These are phyloP conservation scores for Clarireedia monteithiana DNA, from an alignment of 2,329 filamentous ascomycete species.

Conservation along the genomic window DNA sequence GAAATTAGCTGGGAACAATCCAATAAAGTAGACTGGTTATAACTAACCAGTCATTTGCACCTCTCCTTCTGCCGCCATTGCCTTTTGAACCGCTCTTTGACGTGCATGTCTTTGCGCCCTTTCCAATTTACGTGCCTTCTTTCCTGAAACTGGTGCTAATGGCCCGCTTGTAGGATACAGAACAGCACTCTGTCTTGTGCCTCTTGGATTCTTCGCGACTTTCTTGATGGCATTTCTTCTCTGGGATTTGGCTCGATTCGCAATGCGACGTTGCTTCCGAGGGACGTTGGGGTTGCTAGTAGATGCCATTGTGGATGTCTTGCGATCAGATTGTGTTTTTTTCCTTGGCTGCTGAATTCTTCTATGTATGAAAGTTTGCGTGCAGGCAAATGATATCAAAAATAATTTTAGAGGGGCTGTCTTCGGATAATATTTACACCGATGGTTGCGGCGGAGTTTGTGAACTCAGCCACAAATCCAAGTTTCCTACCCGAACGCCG, in stretches of 20 bases:
- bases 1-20: background rate
- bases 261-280: slow-evolving; percentile 26
- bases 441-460: slow-evolving; percentile 1
- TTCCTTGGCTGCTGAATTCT: background rate
- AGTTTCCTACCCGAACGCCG: slow-evolving; percentile 1
- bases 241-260: slow-evolving; percentile 27
- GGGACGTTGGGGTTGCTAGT: slow-evolving; percentile 30
- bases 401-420: slow-evolving; percentile 5
- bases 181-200: slow-evolving; percentile 24
- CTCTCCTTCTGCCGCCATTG: slow-evolving; percentile 26
- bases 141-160: slow-evolving; percentile 26
- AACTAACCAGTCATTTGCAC: slow-evolving; percentile 28
- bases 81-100: slow-evolving; percentile 27
- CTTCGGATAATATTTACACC: background rate
- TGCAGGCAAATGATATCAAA: background rate
- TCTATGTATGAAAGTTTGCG: background rate
- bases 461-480: slow-evolving; percentile 3
- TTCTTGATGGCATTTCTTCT: slow-evolving; percentile 23
- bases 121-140: slow-evolving; percentile 30
- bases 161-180: slow-evolving; percentile 28
- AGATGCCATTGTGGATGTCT: slow-evolving; percentile 26
- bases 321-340: background rate
- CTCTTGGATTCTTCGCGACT: slow-evolving; percentile 27
- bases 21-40: background rate
- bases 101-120: slow-evolving; percentile 27